Evolutionary conservation across 2,329 filamentous ascomycete species (phyloP).

Genomic region (Neofusicoccum kwambonambiense): DNA sequence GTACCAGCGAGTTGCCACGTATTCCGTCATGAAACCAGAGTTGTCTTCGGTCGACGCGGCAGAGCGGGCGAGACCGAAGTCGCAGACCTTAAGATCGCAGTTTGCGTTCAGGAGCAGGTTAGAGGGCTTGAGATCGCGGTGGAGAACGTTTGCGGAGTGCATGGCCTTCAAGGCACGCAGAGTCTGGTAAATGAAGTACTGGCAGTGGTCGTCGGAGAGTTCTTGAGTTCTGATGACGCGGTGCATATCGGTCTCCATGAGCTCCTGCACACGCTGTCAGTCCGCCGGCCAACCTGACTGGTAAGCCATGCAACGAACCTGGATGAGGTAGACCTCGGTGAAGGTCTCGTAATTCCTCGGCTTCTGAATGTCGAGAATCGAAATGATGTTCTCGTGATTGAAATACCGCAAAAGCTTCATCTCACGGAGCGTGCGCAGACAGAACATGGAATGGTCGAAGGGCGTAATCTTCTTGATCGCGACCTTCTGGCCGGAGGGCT

Average conservation of each 20-base stretch:
- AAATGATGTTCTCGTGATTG: constrained; percentile 99
- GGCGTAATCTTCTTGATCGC: constrained; percentile 99
- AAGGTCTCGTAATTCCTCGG: constrained; percentile 94
- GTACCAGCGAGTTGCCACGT: constrained; percentile 98
- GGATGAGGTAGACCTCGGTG: constrained; percentile 97
- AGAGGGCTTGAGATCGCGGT: constrained; percentile 95
- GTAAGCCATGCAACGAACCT: constrained; percentile 54
- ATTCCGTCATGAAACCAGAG: constrained; percentile 99
- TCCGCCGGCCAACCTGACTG: neutral
- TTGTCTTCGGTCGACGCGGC: constrained; percentile 98
- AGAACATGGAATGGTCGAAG: constrained; percentile 99
- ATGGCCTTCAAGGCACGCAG: constrained; percentile 96
- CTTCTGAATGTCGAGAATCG: constrained; percentile 98
- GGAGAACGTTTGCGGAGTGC: constrained; percentile 97
- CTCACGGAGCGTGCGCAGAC: constrained; percentile 89
- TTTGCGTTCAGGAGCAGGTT: constrained; percentile 97
- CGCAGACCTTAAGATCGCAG: constrained; percentile 98
- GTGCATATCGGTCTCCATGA: constrained; percentile 99
- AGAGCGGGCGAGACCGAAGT: constrained; percentile 93
- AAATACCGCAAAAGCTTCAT: constrained; percentile 99
- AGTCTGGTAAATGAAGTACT: constrained; percentile 99
- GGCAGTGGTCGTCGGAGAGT: constrained; percentile 97
- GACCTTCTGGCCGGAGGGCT: constrained; percentile 96
- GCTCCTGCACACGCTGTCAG: constrained; percentile 60
- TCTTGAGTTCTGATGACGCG: constrained; percentile 98